Evolutionary conservation across 2,329 filamentous ascomycete genomes (phyloP).

Genomic region (Aspergillus novofumigatus): DNA sequence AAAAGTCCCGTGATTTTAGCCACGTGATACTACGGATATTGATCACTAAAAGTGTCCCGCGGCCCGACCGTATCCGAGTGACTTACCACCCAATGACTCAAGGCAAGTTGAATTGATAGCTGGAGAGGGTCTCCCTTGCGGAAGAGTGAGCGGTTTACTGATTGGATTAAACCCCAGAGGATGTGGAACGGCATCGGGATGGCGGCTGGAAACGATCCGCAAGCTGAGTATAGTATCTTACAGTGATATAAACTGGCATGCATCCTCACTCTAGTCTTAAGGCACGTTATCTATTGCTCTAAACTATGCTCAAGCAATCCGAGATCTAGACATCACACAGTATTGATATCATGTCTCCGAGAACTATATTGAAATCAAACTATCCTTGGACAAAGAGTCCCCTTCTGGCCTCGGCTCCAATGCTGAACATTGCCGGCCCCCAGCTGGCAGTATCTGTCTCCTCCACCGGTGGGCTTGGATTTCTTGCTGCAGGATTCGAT

Average conservation of each 20-base stretch:
- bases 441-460: slow-evolving; percentile 59
- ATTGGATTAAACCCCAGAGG: not conserved
- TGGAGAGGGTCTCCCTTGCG: not conserved
- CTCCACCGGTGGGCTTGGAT: slow-evolving; percentile 49
- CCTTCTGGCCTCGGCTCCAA: slow-evolving; percentile 61
- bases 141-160: not conserved
- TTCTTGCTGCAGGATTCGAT: slow-evolving; percentile 57
- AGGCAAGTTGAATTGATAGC: not conserved
- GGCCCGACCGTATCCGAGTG: not conserved
- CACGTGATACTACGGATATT: not conserved
- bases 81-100: not conserved
- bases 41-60: not conserved
- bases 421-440: slow-evolving; percentile 59
- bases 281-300: not conserved
- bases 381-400: slow-evolving; percentile 59
- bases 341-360: slow-evolving; percentile 1
- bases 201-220: not conserved
- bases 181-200: not conserved
- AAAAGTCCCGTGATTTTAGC: not conserved
- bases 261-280: not conserved
- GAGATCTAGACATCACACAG: not conserved
- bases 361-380: slow-evolving; percentile 31
- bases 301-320: not conserved
- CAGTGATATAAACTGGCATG: not conserved
- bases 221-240: not conserved